Evolutionary conservation across 1,284 basidiomycete genomes (phyloP).

Genomic region (Microbotryum silenes-acaulis): DNA sequence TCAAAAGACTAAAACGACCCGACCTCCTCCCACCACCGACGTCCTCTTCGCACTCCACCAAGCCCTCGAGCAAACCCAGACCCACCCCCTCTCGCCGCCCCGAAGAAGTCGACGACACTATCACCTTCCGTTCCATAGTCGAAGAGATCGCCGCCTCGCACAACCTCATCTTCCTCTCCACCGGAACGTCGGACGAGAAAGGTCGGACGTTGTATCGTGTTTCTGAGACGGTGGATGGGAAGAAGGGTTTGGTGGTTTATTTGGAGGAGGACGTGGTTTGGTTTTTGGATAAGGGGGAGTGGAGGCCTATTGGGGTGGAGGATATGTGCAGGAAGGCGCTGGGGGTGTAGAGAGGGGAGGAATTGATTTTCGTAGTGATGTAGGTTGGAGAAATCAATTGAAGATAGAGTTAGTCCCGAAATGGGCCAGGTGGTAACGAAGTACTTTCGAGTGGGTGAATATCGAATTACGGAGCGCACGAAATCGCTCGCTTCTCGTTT

Average conservation of each 20-base stretch:
- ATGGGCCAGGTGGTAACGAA: too few species aligned
- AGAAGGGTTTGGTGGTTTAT: conserved; percentile 74
- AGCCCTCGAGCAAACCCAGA: conserved; percentile 13
- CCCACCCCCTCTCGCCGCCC: background rate
- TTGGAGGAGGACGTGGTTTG: conserved; percentile 64
- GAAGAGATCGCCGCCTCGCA: conserved; percentile 75
- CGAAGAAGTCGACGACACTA: conserved; percentile 41
- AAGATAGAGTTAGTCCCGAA: background rate
- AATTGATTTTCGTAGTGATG: background rate
- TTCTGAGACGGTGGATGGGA: conserved; percentile 65
- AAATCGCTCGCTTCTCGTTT: too few species aligned
- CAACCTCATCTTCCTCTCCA: conserved; percentile 81
- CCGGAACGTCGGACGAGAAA: conserved; percentile 66
- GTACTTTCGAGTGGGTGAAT: too few species aligned
- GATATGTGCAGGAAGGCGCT: conserved; percentile 32
- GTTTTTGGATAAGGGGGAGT: conserved; percentile 21
- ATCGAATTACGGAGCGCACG: too few species aligned
- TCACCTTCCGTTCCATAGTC: conserved; percentile 83
- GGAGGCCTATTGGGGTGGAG: conserved; percentile 32
- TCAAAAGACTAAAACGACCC: conserved; percentile 26
- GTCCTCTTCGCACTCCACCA: conserved; percentile 48
- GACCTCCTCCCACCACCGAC: conserved; percentile 47
- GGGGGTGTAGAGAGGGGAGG: background rate
- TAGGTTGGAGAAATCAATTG: background rate
- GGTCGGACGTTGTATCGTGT: conserved; percentile 81